Evolutionary conservation across 768 basidiomycete species (phyloP).

Genomic region (Holtermannia corniformis): DNA sequence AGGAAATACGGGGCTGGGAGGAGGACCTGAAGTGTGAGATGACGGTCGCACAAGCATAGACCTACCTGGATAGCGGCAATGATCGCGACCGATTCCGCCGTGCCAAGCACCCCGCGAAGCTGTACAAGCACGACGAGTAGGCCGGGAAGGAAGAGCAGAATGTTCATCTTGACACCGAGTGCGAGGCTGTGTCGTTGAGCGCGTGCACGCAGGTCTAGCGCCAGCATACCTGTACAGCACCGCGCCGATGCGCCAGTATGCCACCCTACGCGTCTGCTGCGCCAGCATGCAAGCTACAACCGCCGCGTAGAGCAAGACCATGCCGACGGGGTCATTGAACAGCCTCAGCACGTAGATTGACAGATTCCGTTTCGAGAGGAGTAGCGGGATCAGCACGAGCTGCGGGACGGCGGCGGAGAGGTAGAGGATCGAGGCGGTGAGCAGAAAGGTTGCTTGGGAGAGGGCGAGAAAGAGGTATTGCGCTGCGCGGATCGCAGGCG

Average conservation of each 20-base stretch:
- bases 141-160: constrained; percentile 80
- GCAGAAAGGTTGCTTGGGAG: constrained; percentile 57
- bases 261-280: constrained; percentile 52
- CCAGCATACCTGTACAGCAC: constrained; percentile 61
- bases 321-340: constrained; percentile 80
- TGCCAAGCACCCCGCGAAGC: constrained; percentile 38
- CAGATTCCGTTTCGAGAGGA: constrained; percentile 84
- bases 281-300: constrained; percentile 57
- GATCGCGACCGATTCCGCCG: constrained; percentile 14
- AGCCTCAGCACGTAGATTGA: constrained; percentile 84
- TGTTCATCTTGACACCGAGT: constrained; percentile 90
- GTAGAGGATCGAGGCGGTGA: constrained; percentile 65
- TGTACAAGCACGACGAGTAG: constrained; percentile 73
- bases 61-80: constrained; percentile 34
- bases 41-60: constrained; percentile 33
- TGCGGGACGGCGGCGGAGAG: no score
- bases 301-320: constrained; percentile 51
- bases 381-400: constrained; percentile 48
- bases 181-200: constrained; percentile 51
- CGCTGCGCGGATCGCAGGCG: constrained; percentile 51
- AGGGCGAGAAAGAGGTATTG: constrained; percentile 71
- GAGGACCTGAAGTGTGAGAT: constrained; percentile 47
- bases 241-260: constrained; percentile 22
- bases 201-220: not conserved
- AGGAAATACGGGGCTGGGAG: constrained; percentile 64